phyloP scores from a whole-genome alignment of 306 rosid species.

The Fagus crenata region DNA sequence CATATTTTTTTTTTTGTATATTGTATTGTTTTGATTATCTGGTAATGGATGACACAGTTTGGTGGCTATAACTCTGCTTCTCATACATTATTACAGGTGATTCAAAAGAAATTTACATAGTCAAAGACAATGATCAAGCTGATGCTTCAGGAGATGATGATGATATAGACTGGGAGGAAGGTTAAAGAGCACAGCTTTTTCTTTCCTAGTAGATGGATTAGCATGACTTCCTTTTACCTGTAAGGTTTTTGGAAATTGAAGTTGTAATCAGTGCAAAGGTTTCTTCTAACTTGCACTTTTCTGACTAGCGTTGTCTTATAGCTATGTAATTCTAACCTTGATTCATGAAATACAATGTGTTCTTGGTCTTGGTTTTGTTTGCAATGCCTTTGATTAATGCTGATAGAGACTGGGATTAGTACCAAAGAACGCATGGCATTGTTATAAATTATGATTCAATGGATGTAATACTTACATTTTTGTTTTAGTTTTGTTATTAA shows the following conservation, averaged over 20 bases:
- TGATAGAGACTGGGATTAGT: not conserved
- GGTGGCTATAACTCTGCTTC: not conserved
- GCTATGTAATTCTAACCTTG: not conserved
- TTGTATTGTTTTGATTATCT: not conserved
- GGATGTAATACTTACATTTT: not conserved
- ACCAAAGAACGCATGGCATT: not conserved
- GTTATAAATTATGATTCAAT: not conserved
- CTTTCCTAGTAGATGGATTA: not conserved
- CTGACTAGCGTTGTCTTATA: not conserved
- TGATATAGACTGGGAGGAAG: slow-evolving; percentile 92
- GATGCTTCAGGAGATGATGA: slow-evolving; percentile 60
- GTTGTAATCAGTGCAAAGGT: not conserved
- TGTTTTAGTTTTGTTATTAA: not conserved
- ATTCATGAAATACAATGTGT: not conserved
- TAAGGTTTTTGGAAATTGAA: slow-evolving; percentile 1
- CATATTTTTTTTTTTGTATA: not conserved
- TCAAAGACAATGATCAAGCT: slow-evolving; percentile 71
- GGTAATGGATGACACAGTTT: not conserved
- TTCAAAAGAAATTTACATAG: slow-evolving; percentile 61
- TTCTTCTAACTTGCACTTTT: not conserved
- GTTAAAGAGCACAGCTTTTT: slow-evolving; percentile 36
- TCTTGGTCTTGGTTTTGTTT: slow-evolving; percentile 6
- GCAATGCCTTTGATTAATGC: not conserved
- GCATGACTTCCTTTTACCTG: slow-evolving; percentile 17
- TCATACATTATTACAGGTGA: slow-evolving; percentile 43